Percentiles rank a stretch among this genome's conserved stretches.
These are phyloP conservation scores for Pseudozyma pruni DNA, from an alignment of 1,284 basidiomycete genomes.

Conservation along the genomic window DNA sequence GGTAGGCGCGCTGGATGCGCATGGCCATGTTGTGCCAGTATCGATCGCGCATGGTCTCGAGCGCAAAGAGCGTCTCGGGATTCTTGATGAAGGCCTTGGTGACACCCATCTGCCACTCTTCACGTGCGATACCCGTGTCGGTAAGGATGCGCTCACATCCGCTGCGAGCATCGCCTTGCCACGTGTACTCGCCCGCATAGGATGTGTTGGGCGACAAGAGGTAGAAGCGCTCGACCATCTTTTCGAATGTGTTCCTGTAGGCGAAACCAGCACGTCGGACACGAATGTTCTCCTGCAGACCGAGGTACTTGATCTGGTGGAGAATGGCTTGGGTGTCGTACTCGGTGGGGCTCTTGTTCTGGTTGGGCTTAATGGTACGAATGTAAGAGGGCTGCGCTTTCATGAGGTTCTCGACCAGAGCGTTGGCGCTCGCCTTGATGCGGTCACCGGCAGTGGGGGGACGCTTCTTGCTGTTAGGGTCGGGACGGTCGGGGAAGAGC, in stretches of 20 bases:
- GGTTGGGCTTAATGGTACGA: conserved; percentile 98
- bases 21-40: conserved; percentile 99
- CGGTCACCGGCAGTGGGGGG: conserved; percentile 98
- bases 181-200: conserved; percentile 98
- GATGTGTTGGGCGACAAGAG: conserved; percentile 92
- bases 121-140: conserved; percentile 92
- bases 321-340: conserved; percentile 94
- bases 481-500: conserved; percentile 93
- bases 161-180: conserved; percentile 88
- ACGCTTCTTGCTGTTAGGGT: conserved; percentile 96
- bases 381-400: conserved; percentile 97
- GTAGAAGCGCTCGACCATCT: conserved; percentile 93
- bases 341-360: conserved; percentile 90
- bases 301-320: conserved; percentile 99
- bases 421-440: conserved; percentile 90
- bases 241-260: conserved; percentile 96
- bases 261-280: conserved; percentile 97
- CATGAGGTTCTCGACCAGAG: conserved; percentile 95
- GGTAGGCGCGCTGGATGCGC: conserved; percentile 94
- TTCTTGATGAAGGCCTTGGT: conserved; percentile 99
- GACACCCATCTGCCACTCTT: conserved; percentile 99
- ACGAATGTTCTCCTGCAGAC: conserved; percentile 97
- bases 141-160: conserved; percentile 92
- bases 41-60: conserved; percentile 97
- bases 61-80: conserved; percentile 96